Base-by-base conservation (phyloP, 768 basidiomycete genomes). In the Agaricus blazei region DNA sequence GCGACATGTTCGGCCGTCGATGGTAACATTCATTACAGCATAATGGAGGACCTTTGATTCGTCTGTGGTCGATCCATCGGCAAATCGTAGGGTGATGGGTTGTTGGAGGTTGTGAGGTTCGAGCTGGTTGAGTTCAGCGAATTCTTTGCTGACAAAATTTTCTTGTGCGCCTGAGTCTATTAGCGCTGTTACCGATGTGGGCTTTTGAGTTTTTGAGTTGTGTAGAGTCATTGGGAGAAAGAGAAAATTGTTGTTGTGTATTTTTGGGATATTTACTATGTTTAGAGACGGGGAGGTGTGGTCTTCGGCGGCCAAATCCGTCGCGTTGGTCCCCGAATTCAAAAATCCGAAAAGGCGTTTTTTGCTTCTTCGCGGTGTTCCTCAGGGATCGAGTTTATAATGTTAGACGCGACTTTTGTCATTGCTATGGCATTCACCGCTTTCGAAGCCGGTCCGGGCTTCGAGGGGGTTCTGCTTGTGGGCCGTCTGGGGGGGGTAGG, bases 141-240 rank as follows among this genome's bases (percentile, higher is more conserved):
- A 40, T n/a, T 40, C n/a, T 40, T 40, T 12, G 11, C 14, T n/a
- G 7, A 62, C 59, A 31, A 62, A 62, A n/a, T 44, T 54, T 52
- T 58, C 60, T 58, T 45, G 27, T 3, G 58, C 60, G 37, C 58
- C 52, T 37, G 36, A 50, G 45, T 61, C 52, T 4, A 54, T 23
- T 7, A 61, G 29, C 12, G 58, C 55, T 3, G 38, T 56, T 11
- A 48, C 37, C 47, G 41, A 24, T 29, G 51, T 12, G 14, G 40
- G 1, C 54, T 54, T 37, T 24, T n/a, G 9, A 41, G 24, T 38
- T 48, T 48, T 11, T n/a, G n/a, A 36, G 48, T 44, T 23, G 24
- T 44, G n/a, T n/a, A n/a, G n/a, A n/a, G n/a, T n/a, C 23, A 44
- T 19, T 3, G 43, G 19, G 24, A 27, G 43, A 23, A 9, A 27